These are phyloP conservation scores for Heimioporus sp. DNA, from an alignment of 768 basidiomycete genomes.

Conservation along the genomic window DNA sequence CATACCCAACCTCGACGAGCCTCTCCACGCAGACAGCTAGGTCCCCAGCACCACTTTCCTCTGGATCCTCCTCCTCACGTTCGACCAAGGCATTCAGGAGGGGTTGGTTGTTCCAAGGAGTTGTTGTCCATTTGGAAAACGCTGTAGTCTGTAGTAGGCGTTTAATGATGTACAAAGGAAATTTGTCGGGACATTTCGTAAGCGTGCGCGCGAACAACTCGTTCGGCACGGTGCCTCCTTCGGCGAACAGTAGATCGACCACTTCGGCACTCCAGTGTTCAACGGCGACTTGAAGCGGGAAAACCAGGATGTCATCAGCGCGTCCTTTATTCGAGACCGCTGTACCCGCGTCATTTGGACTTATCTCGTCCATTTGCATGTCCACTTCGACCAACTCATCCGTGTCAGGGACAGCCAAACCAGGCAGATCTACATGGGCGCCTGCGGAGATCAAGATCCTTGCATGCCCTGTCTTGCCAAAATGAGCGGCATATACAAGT, in stretches of 20 bases:
- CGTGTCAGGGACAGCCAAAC: neutral
- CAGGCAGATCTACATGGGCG: neutral
- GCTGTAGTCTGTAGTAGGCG: neutral
- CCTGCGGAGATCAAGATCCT: neutral
- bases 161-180: neutral
- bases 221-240: neutral
- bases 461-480: neutral
- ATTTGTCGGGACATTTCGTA: neutral
- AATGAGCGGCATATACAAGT: neutral
- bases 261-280: constrained; percentile 2
- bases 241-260: neutral
- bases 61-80: too few relatives aligned
- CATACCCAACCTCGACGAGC: constrained; percentile 1
- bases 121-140: neutral
- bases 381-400: neutral
- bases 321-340: neutral
- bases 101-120: neutral
- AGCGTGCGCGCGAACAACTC: neutral
- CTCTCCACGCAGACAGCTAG: neutral
- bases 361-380: too few relatives aligned
- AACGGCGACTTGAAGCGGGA: neutral
- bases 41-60: too few relatives aligned
- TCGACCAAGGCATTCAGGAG: constrained; percentile 5
- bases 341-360: neutral
- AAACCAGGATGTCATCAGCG: neutral